phyloP scores from a whole-genome alignment of 2,329 filamentous ascomycete species.

The Didymella arachidicola region DNA sequence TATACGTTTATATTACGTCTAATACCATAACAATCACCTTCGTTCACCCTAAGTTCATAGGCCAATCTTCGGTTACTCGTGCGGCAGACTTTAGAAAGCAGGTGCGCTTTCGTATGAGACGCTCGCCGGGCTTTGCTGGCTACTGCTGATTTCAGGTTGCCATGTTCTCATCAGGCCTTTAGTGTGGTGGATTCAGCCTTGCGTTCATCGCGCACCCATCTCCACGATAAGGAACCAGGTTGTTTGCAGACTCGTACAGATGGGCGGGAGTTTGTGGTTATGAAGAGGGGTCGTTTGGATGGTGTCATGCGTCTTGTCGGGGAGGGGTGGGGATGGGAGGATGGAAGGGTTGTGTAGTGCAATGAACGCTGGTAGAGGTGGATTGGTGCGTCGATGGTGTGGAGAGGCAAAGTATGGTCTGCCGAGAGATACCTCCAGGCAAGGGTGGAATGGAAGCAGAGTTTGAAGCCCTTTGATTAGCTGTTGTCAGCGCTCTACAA shows the following conservation, averaged over 20 bases:
- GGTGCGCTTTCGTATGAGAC: too few relatives aligned
- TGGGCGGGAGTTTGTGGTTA: neutral
- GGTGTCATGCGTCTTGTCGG: neutral
- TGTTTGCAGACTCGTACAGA: neutral
- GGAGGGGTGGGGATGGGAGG: neutral
- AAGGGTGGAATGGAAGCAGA: too few relatives aligned
- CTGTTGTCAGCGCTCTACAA: too few relatives aligned
- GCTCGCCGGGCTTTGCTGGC: too few relatives aligned
- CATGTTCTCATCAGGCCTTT: neutral
- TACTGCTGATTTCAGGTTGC: neutral
- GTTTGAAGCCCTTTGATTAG: too few relatives aligned
- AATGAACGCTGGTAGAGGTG: neutral
- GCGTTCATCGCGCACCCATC: neutral
- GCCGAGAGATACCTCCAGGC: too few relatives aligned
- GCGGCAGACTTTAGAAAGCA: too few relatives aligned
- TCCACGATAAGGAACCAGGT: neutral
- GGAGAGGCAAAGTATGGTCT: too few relatives aligned
- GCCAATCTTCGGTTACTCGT: neutral
- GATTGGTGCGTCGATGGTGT: too few relatives aligned
- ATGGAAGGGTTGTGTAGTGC: neutral
- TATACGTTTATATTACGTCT: slow-evolving; percentile 9
- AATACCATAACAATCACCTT: slow-evolving; percentile 9
- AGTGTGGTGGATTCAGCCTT: neutral
- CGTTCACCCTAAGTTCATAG: neutral
- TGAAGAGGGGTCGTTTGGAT: neutral